Percentiles rank a stretch among this genome's conserved stretches.
Evolutionary conservation across 352 stramenopile genomes (phyloP).

Genomic region (Phytopythium montanum): DNA sequence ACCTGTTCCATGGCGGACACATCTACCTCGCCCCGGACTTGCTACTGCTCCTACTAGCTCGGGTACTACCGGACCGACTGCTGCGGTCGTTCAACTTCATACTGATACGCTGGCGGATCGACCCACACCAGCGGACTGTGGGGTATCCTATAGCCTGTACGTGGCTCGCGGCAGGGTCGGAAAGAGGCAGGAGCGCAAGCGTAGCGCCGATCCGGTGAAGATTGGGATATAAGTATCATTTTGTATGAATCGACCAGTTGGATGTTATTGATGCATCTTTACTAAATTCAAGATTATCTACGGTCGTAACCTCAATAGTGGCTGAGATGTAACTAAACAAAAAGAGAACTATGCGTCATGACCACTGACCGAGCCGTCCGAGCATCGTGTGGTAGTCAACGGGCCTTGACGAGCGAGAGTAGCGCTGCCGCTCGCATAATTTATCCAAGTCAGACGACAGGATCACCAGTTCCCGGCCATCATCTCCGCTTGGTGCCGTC

Average conservation of each 20-base stretch:
- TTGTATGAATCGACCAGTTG: too few species aligned
- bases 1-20: slow-evolving; percentile 25
- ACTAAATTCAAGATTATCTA: too few species aligned
- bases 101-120: slow-evolving; percentile 29
- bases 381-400: slow-evolving; percentile 1
- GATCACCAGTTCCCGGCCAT: not conserved
- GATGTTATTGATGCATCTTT: too few species aligned
- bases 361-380: not conserved
- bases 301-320: too few species aligned
- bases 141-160: slow-evolving; percentile 14
- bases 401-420: not conserved
- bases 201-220: not conserved
- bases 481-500: not conserved
- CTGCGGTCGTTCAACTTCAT: slow-evolving; percentile 35
- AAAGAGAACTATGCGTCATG: too few species aligned
- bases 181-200: not conserved
- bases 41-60: slow-evolving; percentile 26
- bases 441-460: not conserved
- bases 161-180: slow-evolving; percentile 17
- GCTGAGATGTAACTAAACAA: too few species aligned
- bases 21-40: slow-evolving; percentile 25
- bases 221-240: too few species aligned
- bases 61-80: slow-evolving; percentile 22
- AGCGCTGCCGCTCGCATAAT: not conserved
- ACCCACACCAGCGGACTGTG: slow-evolving; percentile 15